These are phyloP conservation scores for Eleusine indica DNA, from an alignment of 176 grass and related monocot genomes.

Conservation along the genomic window DNA sequence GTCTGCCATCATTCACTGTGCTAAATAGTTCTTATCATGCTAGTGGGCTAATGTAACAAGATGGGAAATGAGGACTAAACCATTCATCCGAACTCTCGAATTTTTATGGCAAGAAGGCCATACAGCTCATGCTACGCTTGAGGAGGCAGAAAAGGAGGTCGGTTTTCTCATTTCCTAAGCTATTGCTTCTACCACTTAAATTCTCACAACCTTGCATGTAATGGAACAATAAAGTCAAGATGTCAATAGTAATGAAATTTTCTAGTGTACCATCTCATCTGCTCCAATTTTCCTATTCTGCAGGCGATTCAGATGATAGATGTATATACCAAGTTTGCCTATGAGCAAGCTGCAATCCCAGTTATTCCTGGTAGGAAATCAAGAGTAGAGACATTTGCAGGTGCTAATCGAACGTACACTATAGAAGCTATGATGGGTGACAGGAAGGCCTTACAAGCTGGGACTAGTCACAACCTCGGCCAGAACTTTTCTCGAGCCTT, in stretches of 20 bases:
- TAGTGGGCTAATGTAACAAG: slow-evolving; percentile 99
- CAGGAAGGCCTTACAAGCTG: slow-evolving; percentile 96
- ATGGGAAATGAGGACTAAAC: slow-evolving; percentile 99
- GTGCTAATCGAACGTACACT: slow-evolving; percentile 84
- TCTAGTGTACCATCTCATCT: slow-evolving; percentile 10
- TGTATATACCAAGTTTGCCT: slow-evolving; percentile 94
- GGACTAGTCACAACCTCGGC: slow-evolving; percentile 96
- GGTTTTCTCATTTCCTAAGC: slow-evolving; percentile 31
- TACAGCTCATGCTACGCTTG: slow-evolving; percentile 93
- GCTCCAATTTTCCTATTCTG: slow-evolving; percentile 32
- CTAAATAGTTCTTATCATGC: slow-evolving; percentile 32
- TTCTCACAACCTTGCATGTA: slow-evolving; percentile 30
- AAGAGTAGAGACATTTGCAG: slow-evolving; percentile 91
- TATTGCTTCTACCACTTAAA: slow-evolving; percentile 18
- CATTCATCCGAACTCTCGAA: slow-evolving; percentile 96
- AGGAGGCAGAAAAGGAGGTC: slow-evolving; percentile 94
- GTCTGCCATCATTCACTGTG: slow-evolving; percentile 10
- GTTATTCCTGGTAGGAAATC: slow-evolving; percentile 96
- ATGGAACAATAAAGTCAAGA: neutral
- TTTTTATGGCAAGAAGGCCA: slow-evolving; percentile 99
- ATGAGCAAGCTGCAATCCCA: slow-evolving; percentile 91
- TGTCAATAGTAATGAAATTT: neutral
- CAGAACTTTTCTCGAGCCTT: slow-evolving; percentile 98
- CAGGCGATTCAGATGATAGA: slow-evolving; percentile 98
- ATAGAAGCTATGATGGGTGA: slow-evolving; percentile 99